Base-by-base conservation (phyloP, 805 yeast genomes). In the Wilhelminamyces savonicus region DNA sequence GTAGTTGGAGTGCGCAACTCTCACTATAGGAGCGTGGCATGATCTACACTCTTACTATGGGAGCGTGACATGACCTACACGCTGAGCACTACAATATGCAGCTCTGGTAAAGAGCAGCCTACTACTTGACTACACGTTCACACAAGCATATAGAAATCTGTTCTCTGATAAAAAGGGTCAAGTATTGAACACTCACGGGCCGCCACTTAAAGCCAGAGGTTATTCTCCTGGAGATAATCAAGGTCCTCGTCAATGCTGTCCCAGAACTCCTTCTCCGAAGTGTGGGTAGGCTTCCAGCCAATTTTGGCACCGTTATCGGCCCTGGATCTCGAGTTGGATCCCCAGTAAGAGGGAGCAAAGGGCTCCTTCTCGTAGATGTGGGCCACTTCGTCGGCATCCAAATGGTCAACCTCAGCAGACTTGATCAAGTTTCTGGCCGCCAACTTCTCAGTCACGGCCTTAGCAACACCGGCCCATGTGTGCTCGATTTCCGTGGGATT, bases 401-500 rank as follows among this genome's bases (percentile, higher is more conserved):
- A 32, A 2, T 38, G 33, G 4, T 17, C 36, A 4, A 50, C 46
- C 7, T 39, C 45, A 4, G 40, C 26, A 4, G 42, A 37, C 7
- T 27, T 24, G 8, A 50, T 30, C 4, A 39, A 24, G 1, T 41
- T 37, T 17, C 34, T 40, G 4, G 35, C 31, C 17, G 30, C 23
- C 22, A 57, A 39, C 7, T 37, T 28, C 21, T 39, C 28, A 6
- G 41, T 57, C 14, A 56, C 35, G 5, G 30, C 40, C 22, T 40
- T 33, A 4, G 53, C 31, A 18, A 54, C 51, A 16, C 48, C 48
- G 12, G 37, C 35, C 66, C 66, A 60, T 12, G 27, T 35, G 32
- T 53, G 56, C 16, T 44, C 49, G 16, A 44, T 37, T 9, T 27
- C 30, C 11, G 44, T 27, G 7, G 49, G 46, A 8, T 28, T 24